These are phyloP conservation scores for Fraxinus xanthoxyloides DNA, from an alignment of 305 asterid species.

Conservation along the genomic window DNA sequence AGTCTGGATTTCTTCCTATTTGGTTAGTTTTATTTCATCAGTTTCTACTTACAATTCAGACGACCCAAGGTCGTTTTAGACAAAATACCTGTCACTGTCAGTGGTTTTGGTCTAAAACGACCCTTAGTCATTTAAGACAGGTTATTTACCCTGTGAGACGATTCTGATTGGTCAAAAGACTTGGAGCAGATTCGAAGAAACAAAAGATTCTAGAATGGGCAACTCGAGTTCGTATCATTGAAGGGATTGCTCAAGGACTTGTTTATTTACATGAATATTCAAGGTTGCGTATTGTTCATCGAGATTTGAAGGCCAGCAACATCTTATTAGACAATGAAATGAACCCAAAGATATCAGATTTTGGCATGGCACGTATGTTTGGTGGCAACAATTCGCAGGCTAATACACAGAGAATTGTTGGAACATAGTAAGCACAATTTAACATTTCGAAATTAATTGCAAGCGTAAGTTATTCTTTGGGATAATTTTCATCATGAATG, in stretches of 20 bases:
- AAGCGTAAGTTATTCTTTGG: background rate
- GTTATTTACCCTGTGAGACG: background rate
- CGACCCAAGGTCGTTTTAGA: background rate
- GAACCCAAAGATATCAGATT: slow-evolving; percentile 54
- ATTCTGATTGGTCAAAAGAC: background rate
- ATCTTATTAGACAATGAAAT: slow-evolving; percentile 39
- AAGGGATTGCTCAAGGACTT: slow-evolving; percentile 53
- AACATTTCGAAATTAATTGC: background rate
- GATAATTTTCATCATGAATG: background rate
- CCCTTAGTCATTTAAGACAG: background rate
- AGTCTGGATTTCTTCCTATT: slow-evolving; percentile 40
- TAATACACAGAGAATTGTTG: slow-evolving; percentile 38
- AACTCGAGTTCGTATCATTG: slow-evolving; percentile 31
- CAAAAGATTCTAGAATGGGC: slow-evolving; percentile 35
- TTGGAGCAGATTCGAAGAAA: slow-evolving; percentile 26
- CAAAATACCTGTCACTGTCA: background rate
- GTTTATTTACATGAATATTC: slow-evolving; percentile 49
- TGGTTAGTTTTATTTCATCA: slow-evolving; percentile 23
- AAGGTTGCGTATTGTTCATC: slow-evolving; percentile 38
- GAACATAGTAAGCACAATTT: slow-evolving; percentile 37
- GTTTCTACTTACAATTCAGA: background rate
- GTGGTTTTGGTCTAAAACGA: background rate
- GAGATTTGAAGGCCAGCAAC: slow-evolving; percentile 50
- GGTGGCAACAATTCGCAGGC: slow-evolving; percentile 33
- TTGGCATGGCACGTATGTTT: slow-evolving; percentile 51